Conservation (phyloP, 495 filamentous ascomycete genomes). For the Trichoderma reesei region DNA sequence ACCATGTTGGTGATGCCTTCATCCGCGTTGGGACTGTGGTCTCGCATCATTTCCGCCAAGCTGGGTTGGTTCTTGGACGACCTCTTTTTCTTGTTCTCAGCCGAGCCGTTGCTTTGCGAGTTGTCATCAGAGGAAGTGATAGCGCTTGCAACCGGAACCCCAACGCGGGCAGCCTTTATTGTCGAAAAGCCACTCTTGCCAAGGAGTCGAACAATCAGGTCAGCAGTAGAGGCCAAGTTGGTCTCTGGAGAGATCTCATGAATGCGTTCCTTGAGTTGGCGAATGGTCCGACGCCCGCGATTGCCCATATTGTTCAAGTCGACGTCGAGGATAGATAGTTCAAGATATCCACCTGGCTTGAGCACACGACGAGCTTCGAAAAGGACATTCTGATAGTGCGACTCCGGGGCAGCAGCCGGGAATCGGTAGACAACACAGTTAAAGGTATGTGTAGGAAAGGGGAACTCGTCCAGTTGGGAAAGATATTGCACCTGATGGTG, state of each 20-base stretch:
- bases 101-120: slow-evolving; percentile 12
- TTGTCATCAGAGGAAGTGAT: slow-evolving; percentile 33
- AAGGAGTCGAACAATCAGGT: slow-evolving; percentile 66
- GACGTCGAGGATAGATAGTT: slow-evolving; percentile 74
- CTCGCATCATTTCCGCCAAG: slow-evolving; percentile 60
- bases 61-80: slow-evolving; percentile 44
- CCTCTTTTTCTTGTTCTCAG: slow-evolving; percentile 15
- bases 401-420: slow-evolving; percentile 62
- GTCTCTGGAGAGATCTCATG: slow-evolving; percentile 48
- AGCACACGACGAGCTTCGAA: slow-evolving; percentile 87
- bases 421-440: slow-evolving; percentile 82
- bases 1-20: slow-evolving; percentile 86
- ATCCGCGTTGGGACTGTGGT: slow-evolving; percentile 52
- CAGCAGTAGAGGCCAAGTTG: slow-evolving; percentile 63
- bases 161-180: slow-evolving; percentile 78
- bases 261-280: slow-evolving; percentile 67
- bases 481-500: slow-evolving; percentile 75
- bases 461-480: slow-evolving; percentile 60
- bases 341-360: slow-evolving; percentile 80
- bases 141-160: slow-evolving; percentile 74
- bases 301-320: slow-evolving; percentile 83
- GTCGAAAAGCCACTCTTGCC: slow-evolving; percentile 73
- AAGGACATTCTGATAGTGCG: slow-evolving; percentile 67
- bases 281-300: slow-evolving; percentile 62
- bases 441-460: slow-evolving; percentile 82